Conservation (phyloP, 176 grass and related monocot genomes). For the Lolium perenne region DNA sequence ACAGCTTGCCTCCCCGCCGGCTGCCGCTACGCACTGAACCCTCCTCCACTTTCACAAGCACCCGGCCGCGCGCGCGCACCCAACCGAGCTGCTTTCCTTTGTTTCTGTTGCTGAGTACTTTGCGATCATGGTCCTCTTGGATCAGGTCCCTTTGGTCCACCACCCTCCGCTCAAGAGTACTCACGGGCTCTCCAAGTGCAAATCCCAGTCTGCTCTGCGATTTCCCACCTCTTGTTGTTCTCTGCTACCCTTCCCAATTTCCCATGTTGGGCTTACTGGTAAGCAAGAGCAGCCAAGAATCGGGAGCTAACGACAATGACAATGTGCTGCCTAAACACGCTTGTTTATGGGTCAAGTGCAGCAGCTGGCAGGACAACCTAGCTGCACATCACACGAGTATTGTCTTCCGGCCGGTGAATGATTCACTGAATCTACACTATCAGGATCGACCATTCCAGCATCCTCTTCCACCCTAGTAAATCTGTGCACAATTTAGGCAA, state of each 20-base stretch:
- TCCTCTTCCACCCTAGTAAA: not conserved
- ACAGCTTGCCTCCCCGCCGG: not conserved
- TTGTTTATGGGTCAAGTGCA: not conserved
- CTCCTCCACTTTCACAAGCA: not conserved
- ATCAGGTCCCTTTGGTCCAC: slow-evolving; percentile 1
- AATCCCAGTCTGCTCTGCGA: not conserved
- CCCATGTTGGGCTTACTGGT: not conserved
- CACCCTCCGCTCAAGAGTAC: not conserved
- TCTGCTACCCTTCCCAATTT: not conserved
- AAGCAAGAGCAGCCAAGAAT: not conserved
- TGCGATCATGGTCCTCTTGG: not conserved
- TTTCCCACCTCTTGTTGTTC: not conserved
- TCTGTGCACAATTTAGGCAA: not conserved
- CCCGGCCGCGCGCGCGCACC: not conserved
- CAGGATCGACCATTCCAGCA: not conserved
- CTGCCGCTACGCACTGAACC: not conserved
- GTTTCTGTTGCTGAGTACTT: not conserved
- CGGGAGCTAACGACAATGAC: not conserved
- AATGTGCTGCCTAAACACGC: not conserved
- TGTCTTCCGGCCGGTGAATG: not conserved
- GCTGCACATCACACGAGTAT: not conserved
- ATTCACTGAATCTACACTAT: not conserved
- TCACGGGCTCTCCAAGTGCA: not conserved
- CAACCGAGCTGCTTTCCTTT: not conserved
- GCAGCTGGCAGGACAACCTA: not conserved